Evolutionary conservation across 2,329 filamentous ascomycete species (phyloP), one percentile per base, ranked within the genome.

Genomic region (Pyrenophora tritici-repentis): DNA sequence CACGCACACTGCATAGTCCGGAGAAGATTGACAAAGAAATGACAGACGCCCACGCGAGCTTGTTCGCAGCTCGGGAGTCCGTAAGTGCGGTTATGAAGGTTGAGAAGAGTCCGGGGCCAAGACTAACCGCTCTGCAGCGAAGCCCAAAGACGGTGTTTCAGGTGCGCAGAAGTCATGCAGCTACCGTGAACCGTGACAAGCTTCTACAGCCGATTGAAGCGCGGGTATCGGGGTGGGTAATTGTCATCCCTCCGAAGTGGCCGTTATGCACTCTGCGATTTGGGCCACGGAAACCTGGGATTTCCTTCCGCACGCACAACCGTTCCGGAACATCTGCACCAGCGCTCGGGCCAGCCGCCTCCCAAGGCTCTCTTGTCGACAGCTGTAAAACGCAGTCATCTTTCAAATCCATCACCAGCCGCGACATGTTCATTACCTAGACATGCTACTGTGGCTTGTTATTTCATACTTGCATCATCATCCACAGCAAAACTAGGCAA

Each of bases 131-230:
- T 17, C 33, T 49, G 54, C 54, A 49, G 46, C 44, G 45, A 45
- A 52, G 53, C 53, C 45, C 43, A 42, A 53, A 53, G 44, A 53
- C 38, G 35, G 56, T 47, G 58, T 61, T 61, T 61, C 58, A 61
- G 56, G 43, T 51, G 20, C 33, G 44, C 53, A 50, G 50, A 58
- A 47, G 48, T 52, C 50, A 59, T 61, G 58, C 58, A 59, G 48
- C 56, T 57, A 57, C 41, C 32, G 41, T 46, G 40, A 42, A 57
- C 41, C 32, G 41, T 46, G 40, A 39, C 48, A 50, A 33, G 56
- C 38, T 50, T 57, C 32, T 45, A 39, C 37, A 50, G 47, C 47
- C 46, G 50, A 48, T 47, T 38, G 22, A 46, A 47, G 50, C 53
- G 53, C 50, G 42, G 40, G 46, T 34, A 22, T 39, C 40, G 50